Evolutionary conservation across 805 yeast genomes (phyloP), one percentile per base, ranked within the genome.

Genomic region (Lachancea meyersii): DNA sequence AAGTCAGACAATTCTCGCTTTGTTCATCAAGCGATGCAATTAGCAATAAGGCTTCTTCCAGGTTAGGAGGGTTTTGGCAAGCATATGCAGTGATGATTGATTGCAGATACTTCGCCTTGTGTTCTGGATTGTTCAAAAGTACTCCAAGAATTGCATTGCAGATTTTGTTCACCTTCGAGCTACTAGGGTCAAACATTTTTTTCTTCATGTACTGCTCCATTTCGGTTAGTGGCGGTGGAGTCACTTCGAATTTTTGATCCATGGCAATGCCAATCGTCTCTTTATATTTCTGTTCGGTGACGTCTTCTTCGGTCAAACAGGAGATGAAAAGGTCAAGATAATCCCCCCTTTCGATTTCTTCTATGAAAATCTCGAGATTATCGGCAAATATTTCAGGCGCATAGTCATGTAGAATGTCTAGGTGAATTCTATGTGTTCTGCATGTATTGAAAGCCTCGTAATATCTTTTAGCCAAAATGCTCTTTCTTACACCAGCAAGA

Each of bases 81-180:
- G 96, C 96, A 58, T 82, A 86, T 0, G 96, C 95, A 3, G 98
- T 91, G 44, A 93, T 74, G 17, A 84, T 77, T 1, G 93, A 75
- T 60, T 86, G 94, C 43, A 83, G 60, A 54, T 84, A 86, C 49
- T 72, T 75, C 21, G 69, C 60, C 47, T 71, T 73, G 55, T 76
- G 77, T 32, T 69, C 66, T 4, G 80, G 74, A 31, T 65, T 65
- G 13, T 56, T 52, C 26, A 71, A 57, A 31, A 88, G 65, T 1
- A 82, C 79, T 0, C 69, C 58, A 16, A 88, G 64, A 28, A 91
- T 61, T 6, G 80, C 80, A 34, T 80, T 79, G 65, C 97, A 88
- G 23, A 93, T 79, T 44, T 64, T 73, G 61, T 87, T 88, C 30
- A 87, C 75, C 59, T 93, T 85, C 17, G 81, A 75, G 19, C 66